phyloP scores from a whole-genome alignment of 495 filamentous ascomycete genomes.

The Xanthoparmelia taractica region DNA sequence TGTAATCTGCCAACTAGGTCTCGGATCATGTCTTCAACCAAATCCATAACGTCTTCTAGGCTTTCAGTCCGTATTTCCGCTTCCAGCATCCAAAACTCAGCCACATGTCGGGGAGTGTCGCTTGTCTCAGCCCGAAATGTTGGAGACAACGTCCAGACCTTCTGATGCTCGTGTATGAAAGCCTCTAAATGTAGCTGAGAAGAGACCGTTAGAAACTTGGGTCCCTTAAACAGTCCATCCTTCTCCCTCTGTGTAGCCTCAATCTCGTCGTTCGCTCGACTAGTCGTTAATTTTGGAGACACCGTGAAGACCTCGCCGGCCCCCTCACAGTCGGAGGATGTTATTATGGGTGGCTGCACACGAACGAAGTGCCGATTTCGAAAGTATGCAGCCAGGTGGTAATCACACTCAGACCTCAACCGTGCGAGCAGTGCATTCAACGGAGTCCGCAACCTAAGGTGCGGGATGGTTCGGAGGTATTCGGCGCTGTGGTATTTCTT shows the following conservation, averaged over 20 bases:
- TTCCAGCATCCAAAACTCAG: slow-evolving; percentile 99
- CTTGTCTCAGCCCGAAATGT: slow-evolving; percentile 92
- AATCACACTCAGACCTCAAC: slow-evolving; percentile 75
- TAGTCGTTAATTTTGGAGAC: slow-evolving; percentile 29
- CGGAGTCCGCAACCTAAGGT: slow-evolving; percentile 78
- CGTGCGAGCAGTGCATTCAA: slow-evolving; percentile 73
- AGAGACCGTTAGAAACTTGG: slow-evolving; percentile 95
- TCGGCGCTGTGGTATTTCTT: slow-evolving; percentile 90
- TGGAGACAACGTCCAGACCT: slow-evolving; percentile 90
- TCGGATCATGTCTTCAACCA: slow-evolving; percentile 71
- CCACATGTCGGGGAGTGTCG: slow-evolving; percentile 87
- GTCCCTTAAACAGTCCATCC: slow-evolving; percentile 64
- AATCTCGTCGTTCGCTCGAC: slow-evolving; percentile 28
- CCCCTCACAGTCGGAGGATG: slow-evolving; percentile 95
- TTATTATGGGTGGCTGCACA: slow-evolving; percentile 86
- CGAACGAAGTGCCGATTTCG: slow-evolving; percentile 62
- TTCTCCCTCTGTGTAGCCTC: slow-evolving; percentile 28
- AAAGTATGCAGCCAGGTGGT: slow-evolving; percentile 65
- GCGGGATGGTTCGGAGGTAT: slow-evolving; percentile 80
- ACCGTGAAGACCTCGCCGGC: slow-evolving; percentile 92
- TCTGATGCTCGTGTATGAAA: slow-evolving; percentile 75
- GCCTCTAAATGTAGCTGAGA: slow-evolving; percentile 93
- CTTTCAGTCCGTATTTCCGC: slow-evolving; percentile 74
- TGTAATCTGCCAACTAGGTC: slow-evolving; percentile 50
- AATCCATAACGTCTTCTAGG: slow-evolving; percentile 60